Percentiles rank a stretch among this genome's conserved stretches.
Conservation (phyloP, 495 filamentous ascomycete species). For the Glonium stellatum region DNA sequence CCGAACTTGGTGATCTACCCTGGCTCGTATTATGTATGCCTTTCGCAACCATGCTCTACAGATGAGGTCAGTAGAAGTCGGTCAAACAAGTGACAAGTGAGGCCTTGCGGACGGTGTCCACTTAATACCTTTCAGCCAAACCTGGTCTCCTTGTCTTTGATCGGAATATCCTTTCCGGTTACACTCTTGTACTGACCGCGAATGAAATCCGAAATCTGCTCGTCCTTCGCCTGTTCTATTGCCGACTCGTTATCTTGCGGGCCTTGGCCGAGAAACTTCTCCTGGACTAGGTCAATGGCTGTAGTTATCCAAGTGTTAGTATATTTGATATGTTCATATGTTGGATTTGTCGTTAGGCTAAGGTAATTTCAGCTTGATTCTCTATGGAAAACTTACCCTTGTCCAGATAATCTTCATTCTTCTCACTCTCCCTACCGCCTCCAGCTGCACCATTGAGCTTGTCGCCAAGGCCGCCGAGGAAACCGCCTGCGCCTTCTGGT, state of each 20-base stretch:
- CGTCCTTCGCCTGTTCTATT: conserved; percentile 67
- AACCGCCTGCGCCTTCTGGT: conserved; percentile 37
- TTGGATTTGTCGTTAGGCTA: no score
- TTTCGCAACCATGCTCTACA: no score
- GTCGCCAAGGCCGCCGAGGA: conserved; percentile 47
- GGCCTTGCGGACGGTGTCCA: no score
- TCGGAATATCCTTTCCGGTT: conserved; percentile 55
- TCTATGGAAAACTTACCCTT: conserved; percentile 15
- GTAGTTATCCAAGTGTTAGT: neutral
- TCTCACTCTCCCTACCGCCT: conserved; percentile 58
- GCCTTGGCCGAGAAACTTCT: conserved; percentile 58
- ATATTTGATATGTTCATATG: no score
- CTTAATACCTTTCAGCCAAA: conserved; percentile 26
- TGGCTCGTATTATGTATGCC: no score
- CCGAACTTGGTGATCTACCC: no score
- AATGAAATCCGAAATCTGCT: conserved; percentile 47
- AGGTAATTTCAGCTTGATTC: no score
- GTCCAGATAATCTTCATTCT: conserved; percentile 54
- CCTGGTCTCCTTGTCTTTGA: conserved; percentile 54
- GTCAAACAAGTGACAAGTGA: no score
- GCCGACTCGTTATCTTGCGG: conserved; percentile 64
- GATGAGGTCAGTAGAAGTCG: no score
- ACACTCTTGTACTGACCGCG: conserved; percentile 54
- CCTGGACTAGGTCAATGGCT: conserved; percentile 64
- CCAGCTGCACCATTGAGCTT: conserved; percentile 57